These are phyloP conservation scores for Entonaema liquescens DNA, from an alignment of 495 filamentous ascomycete genomes.

Conservation along the genomic window DNA sequence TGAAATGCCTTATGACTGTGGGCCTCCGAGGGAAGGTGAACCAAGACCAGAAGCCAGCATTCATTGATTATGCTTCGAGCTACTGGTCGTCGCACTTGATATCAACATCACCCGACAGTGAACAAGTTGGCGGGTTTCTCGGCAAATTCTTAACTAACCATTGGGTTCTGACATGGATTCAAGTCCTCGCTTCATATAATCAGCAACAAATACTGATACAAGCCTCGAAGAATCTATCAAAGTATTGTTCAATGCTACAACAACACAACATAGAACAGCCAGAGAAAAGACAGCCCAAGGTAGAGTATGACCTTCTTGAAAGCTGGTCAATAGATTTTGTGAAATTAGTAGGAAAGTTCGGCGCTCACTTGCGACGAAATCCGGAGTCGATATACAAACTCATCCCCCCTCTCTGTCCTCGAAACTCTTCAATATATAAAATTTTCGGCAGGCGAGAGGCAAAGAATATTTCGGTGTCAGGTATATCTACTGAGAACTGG, in stretches of 20 bases:
- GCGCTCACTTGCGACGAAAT: slow-evolving; percentile 33
- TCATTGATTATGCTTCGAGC: slow-evolving; percentile 39
- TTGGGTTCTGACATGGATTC: slow-evolving; percentile 29
- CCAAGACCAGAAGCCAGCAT: slow-evolving; percentile 11
- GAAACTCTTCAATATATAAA: slow-evolving; percentile 14
- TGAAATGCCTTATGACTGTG: slow-evolving; percentile 32
- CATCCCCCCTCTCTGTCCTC: slow-evolving; percentile 52
- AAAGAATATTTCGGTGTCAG: background rate
- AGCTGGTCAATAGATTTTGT: slow-evolving; percentile 54
- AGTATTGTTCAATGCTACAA: slow-evolving; percentile 1
- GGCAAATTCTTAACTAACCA: slow-evolving; percentile 13
- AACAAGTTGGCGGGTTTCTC: background rate
- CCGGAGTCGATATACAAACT: slow-evolving; percentile 50
- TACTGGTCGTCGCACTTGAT: slow-evolving; percentile 48
- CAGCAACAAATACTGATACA: background rate
- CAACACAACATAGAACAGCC: background rate
- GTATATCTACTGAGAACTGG: slow-evolving; percentile 14
- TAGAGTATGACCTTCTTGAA: slow-evolving; percentile 43
- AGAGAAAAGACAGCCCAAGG: background rate
- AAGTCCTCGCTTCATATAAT: slow-evolving; percentile 18
- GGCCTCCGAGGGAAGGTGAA: slow-evolving; percentile 30
- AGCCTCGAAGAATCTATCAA: slow-evolving; percentile 19
- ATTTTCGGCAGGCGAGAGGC: slow-evolving; percentile 8
- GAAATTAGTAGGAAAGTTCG: slow-evolving; percentile 53
- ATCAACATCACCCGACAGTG: background rate